phyloP scores from a whole-genome alignment of 2,329 filamentous ascomycete genomes.

The Rhynchosporium graminicola region DNA sequence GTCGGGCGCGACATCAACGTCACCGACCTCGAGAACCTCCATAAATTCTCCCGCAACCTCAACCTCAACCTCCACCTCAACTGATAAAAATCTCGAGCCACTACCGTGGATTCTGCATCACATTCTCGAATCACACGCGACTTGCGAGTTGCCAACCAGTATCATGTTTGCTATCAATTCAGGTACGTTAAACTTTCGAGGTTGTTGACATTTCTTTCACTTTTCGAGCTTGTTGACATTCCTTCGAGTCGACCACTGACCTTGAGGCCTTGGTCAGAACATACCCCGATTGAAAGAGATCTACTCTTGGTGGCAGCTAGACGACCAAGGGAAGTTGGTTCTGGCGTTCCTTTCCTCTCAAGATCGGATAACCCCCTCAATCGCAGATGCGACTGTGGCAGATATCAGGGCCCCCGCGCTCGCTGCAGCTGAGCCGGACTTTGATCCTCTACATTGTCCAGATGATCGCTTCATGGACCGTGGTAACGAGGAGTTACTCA shows the following conservation, averaged over 20 bases:
- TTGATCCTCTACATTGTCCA: constrained; percentile 9
- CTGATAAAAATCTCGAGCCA: constrained; percentile 12
- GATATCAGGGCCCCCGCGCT: constrained; percentile 6
- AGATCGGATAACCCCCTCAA: constrained; percentile 18
- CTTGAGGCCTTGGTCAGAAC: constrained; percentile 26
- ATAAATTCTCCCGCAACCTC: constrained; percentile 15
- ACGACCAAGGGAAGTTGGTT: constrained; percentile 30
- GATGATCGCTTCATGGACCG: constrained; percentile 27
- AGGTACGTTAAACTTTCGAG: constrained; percentile 25
- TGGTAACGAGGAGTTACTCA: constrained; percentile 26
- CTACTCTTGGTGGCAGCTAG: constrained; percentile 34
- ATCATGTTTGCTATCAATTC: constrained; percentile 38
- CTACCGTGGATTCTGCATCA: constrained; percentile 35
- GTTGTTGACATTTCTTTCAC: neutral
- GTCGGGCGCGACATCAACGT: constrained; percentile 12
- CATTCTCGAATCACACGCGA: constrained; percentile 27
- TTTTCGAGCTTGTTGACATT: neutral
- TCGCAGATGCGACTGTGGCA: constrained; percentile 3
- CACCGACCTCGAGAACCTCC: constrained; percentile 19
- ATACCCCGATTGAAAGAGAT: constrained; percentile 32
- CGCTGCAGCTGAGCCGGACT: constrained; percentile 3
- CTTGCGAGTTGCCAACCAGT: constrained; percentile 31
- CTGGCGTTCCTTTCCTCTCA: constrained; percentile 30
- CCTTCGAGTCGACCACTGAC: neutral
- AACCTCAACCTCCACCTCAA: constrained; percentile 21